Conservation (phyloP, 345 rosid genomes). For the Clausena lansium region DNA sequence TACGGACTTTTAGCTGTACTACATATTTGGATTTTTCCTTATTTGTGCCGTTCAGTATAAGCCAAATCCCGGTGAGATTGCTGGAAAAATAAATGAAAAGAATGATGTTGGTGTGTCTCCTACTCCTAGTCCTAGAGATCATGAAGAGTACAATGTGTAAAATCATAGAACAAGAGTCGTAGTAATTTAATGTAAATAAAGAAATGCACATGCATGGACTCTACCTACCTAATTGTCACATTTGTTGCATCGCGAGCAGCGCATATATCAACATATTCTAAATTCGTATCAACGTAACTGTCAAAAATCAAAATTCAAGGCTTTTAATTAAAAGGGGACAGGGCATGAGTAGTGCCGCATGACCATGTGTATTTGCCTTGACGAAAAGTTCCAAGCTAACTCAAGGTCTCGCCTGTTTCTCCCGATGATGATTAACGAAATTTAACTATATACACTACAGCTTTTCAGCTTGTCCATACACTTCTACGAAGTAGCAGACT, state of each 20-base stretch:
- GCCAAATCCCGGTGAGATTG: constrained; percentile 8
- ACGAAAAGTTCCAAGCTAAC: not conserved
- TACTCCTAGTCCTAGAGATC: not conserved
- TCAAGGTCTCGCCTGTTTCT: not conserved
- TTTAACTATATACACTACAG: no score
- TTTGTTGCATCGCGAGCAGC: no score
- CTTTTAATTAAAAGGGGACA: not conserved
- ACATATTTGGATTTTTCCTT: constrained; percentile 11
- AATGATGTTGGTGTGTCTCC: not conserved
- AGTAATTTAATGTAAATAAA: not conserved
- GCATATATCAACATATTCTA: not conserved
- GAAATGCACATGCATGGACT: no score
- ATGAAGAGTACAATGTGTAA: no score
- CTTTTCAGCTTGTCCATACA: not conserved
- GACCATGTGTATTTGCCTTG: not conserved
- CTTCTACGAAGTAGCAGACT: not conserved
- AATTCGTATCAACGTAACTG: not conserved
- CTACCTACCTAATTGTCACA: no score
- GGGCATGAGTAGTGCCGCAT: no score
- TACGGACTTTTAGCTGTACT: constrained; percentile 14
- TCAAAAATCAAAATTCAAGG: not conserved
- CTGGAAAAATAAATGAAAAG: not conserved
- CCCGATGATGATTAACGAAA: not conserved
- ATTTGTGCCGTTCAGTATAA: constrained; percentile 11
- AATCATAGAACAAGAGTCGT: not conserved